These are phyloP conservation scores for Amanita phalloides DNA, from an alignment of 768 basidiomycete genomes.

Conservation along the genomic window DNA sequence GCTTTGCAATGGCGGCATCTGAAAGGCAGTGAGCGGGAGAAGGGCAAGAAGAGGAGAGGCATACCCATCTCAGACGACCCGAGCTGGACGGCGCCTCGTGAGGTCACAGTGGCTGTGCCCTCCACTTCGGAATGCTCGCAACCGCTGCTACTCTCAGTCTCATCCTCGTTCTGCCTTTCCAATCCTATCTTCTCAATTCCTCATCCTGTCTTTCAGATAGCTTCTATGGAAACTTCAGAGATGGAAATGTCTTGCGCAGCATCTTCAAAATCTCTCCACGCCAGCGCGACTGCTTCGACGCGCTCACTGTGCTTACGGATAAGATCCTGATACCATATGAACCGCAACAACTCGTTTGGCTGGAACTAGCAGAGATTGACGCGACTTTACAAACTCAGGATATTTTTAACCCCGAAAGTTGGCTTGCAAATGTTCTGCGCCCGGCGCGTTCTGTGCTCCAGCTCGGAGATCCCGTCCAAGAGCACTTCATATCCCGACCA, in stretches of 20 bases:
- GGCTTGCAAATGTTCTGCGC: background rate
- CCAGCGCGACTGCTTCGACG: background rate
- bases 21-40: conserved; percentile 1
- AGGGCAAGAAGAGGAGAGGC: background rate
- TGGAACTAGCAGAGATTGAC: conserved; percentile 31
- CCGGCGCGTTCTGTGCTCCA: background rate
- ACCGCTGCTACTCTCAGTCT: conserved; percentile 16
- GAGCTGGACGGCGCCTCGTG: background rate
- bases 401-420: background rate
- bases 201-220: conserved; percentile 34
- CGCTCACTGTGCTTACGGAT: background rate
- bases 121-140: conserved; percentile 8
- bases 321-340: conserved; percentile 1
- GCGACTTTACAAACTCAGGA: background rate
- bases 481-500: conserved; percentile 28
- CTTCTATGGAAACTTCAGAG: conserved; percentile 49
- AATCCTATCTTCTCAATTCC: conserved; percentile 24
- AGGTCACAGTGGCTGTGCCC: conserved; percentile 11
- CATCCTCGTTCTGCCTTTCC: conserved; percentile 36
- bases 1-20: conserved; percentile 72
- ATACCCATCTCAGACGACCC: conserved; percentile 3
- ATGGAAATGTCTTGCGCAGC: conserved; percentile 26
- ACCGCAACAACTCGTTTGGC: conserved; percentile 44
- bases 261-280: conserved; percentile 24
- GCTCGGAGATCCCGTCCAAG: background rate